Evolutionary conservation across 106 monocot genomes (phyloP).

Genomic region (Dioscorea zingiberensis): DNA sequence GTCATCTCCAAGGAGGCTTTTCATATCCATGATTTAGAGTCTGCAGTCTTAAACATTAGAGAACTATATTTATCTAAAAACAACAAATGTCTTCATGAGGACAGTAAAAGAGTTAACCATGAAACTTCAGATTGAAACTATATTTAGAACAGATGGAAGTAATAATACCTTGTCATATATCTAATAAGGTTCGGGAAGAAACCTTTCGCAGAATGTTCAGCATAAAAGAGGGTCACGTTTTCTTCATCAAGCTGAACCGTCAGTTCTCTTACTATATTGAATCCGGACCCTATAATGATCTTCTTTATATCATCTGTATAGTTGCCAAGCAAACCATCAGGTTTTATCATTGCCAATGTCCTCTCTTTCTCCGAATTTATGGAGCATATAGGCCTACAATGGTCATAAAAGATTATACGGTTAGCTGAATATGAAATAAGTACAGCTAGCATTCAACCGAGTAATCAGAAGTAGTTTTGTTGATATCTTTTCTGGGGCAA

Average conservation of each 20-base stretch:
- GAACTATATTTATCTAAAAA: too few species aligned
- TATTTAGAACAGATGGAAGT: background rate
- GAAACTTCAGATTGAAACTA: background rate
- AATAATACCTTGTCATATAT: conserved; percentile 67
- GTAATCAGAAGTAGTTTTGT: too few species aligned
- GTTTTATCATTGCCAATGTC: conserved; percentile 74
- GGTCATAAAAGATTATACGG: too few species aligned
- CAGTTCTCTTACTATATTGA: conserved; percentile 40
- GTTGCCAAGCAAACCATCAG: conserved; percentile 50
- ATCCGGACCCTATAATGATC: conserved; percentile 50
- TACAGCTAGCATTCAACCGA: too few species aligned
- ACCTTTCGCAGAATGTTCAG: conserved; percentile 60
- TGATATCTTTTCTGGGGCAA: too few species aligned
- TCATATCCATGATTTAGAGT: too few species aligned
- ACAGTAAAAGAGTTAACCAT: too few species aligned
- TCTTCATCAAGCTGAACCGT: conserved; percentile 34
- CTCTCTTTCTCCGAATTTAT: conserved; percentile 31
- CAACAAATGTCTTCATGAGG: too few species aligned
- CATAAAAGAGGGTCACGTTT: conserved; percentile 48
- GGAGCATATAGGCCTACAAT: conserved; percentile 20
- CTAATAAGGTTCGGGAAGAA: conserved; percentile 57
- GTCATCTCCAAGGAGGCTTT: too few species aligned
- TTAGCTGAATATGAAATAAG: too few species aligned
- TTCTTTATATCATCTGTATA: conserved; percentile 45
- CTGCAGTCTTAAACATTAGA: too few species aligned